Base-by-base conservation (phyloP, 192 early-diverging fungal genomes). In the Coemansia interrupta region DNA sequence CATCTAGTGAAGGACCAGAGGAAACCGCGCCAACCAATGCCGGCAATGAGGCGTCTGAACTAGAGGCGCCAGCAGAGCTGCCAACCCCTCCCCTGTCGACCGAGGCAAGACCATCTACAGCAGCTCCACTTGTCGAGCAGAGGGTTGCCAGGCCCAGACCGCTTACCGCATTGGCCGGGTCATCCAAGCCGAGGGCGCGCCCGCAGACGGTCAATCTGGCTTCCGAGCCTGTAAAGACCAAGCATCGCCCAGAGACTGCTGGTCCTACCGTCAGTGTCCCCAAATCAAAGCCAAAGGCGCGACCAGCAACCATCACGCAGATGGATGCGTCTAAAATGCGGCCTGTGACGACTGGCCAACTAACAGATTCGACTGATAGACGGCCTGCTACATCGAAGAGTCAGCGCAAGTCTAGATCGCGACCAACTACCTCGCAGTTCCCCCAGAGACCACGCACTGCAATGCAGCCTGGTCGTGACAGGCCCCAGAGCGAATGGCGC, bases 401-500 rank as follows among this genome's bases (percentile, higher is more conserved):
- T 3, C 56, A 17, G 51, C 48, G 50, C 10, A 49, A 18, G 2
- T 24, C 20, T 43, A 57, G 45, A 14, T 58, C 19, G 22, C 51
- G 46, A 38, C 61, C 38, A 40, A 23, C 29, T 18, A 53, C 45
- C 4, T 52, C 64, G 49, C 63, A 50, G 32, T 12, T 22, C 7
- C 28, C 49, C 17, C 56, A 45, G 43, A 60, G 68, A 18, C 68
- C 68, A 18, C 61, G 38, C 12, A 78, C 68, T 14, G 47, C 64
- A 15, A 42, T 39, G 41, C 74, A 63, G 15, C 36, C 51, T 15
- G 26, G 29, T 58, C 48, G 61, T 29, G n/a, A 48, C 18, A 55
- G 53, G 43, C 44, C 43, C 22, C 38, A 48, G 24, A 61, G 58
- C 17, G 74, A 70, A 18, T 78, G 74, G 74, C 74, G 74, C 46